phyloP scores from a whole-genome alignment of 23 red algal species.

The Agarophyton chilense region DNA sequence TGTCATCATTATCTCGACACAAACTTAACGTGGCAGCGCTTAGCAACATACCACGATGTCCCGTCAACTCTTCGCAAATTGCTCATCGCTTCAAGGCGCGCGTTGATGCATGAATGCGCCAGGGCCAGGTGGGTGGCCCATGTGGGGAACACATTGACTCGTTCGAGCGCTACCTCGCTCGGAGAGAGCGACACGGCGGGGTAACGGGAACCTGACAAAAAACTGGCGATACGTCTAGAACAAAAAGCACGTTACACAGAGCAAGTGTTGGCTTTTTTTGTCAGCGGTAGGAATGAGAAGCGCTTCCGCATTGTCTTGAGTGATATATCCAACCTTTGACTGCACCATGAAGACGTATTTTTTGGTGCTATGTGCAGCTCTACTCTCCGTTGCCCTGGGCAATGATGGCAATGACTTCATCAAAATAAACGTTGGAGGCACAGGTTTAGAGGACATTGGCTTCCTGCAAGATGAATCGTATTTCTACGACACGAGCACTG shows the following conservation, averaged over 20 bases:
- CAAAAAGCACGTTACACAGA: not conserved
- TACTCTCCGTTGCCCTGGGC: conserved; percentile 3
- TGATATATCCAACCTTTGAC: not conserved
- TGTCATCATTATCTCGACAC: not conserved
- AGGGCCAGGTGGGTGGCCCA: not conserved
- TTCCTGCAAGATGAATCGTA: conserved; percentile 50
- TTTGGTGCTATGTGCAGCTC: not conserved
- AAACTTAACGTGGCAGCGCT: not conserved
- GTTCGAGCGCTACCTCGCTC: not conserved
- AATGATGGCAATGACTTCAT: conserved; percentile 48
- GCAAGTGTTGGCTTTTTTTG: not conserved
- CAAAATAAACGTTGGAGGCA: conserved; percentile 49
- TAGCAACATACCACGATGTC: not conserved
- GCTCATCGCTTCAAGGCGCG: not conserved
- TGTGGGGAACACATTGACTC: not conserved
- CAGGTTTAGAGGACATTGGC: conserved; percentile 20
- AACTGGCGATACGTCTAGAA: not conserved
- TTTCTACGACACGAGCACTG: conserved; percentile 36
- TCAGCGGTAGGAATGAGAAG: not conserved
- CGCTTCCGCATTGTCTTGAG: not conserved
- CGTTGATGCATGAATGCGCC: not conserved
- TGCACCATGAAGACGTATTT: conserved; percentile 17
- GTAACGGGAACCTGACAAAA: not conserved
- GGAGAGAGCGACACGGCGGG: not conserved
- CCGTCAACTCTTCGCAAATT: not conserved